These are phyloP conservation scores for Komagataea norvegica DNA, from an alignment of 1,139 yeast genomes.

Conservation along the genomic window DNA sequence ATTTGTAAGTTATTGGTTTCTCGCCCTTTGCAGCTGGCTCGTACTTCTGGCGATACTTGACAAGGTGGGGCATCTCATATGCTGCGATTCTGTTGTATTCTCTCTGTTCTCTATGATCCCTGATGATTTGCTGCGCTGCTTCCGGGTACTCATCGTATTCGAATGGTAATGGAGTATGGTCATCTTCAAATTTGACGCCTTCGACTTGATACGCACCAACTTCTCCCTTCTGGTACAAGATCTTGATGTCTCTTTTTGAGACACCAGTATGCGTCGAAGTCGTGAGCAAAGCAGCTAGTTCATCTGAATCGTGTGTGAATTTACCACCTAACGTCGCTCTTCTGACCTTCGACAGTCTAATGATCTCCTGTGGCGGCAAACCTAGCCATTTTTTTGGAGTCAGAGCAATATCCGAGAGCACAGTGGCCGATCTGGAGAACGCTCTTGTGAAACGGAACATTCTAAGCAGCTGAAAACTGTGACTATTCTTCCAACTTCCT, in stretches of 20 bases:
- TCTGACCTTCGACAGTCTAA: conserved; percentile 57
- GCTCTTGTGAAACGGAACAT: conserved; percentile 14
- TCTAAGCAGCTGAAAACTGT: neutral
- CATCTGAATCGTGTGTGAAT: conserved; percentile 49
- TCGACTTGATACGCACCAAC: conserved; percentile 31
- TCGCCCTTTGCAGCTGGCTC: conserved; percentile 37
- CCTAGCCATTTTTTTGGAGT: conserved; percentile 68
- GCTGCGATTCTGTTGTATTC: conserved; percentile 78
- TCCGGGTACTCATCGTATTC: conserved; percentile 53
- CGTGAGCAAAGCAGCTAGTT: conserved; percentile 40
- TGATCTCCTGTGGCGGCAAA: conserved; percentile 56
- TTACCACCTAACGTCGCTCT: conserved; percentile 50
- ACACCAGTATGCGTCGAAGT: conserved; percentile 36
- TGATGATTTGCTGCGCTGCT: conserved; percentile 53
- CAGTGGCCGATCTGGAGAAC: conserved; percentile 14
- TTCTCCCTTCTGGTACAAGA: conserved; percentile 36
- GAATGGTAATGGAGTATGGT: conserved; percentile 26
- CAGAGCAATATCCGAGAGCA: conserved; percentile 14
- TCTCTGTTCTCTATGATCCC: conserved; percentile 59
- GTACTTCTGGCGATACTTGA: conserved; percentile 66
- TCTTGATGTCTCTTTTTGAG: conserved; percentile 28
- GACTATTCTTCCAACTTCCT: neutral
- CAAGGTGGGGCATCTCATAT: conserved; percentile 82
- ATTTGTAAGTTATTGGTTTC: conserved; percentile 62
- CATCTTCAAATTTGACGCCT: conserved; percentile 30